Base-by-base conservation (phyloP, 2,329 filamentous ascomycete species). In the Seiridium unicorne region DNA sequence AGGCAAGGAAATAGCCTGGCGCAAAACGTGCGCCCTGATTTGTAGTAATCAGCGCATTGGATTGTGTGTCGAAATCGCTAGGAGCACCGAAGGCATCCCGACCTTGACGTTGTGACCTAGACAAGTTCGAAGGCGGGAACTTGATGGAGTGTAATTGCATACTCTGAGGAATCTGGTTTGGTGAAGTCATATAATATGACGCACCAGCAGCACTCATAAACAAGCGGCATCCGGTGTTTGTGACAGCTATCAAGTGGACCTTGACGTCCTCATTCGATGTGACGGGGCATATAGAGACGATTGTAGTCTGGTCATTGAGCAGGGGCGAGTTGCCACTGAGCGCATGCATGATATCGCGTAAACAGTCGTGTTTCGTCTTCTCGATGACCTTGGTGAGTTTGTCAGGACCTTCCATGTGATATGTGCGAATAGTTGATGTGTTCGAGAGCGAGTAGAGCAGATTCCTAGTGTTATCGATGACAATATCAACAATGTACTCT, bases 101-200 rank as follows among this genome's bases (percentile, higher is more conserved):
- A 26, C 58, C 36, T 51, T 65, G 60, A 53, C 61, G 31, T 63
- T 63, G 63, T 63, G 63, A 62, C 71, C 74, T 59, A 65, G 66
- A 74, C 63, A 65, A 75, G 61, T 75, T 77, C 44, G 79, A 74
- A 0, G 95, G 95, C 1, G 96, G 95, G 61, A 97, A 96, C 71
- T 95, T 96, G 74, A 99, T 92, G 70, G 96, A 95, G 67, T 96
- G 90, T n/a, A 97, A 88, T 74, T 97, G 93, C 92, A 99, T 97
- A 75, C 92, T 97, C 67, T 91, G 93, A 0, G 95, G 93, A 0
- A 91, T 88, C 60, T 81, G 74, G 61, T 82, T 88, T 6, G 85
- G 82, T 26, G 84, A 81, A 11, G 82, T 83, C 72, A 82, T 84
- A 77, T 89, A 88, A 0, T 82, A 90, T 1, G 87, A 85, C 18